These are phyloP conservation scores for Trifolium pratense DNA, from an alignment of 306 rosid genomes.

Conservation along the genomic window DNA sequence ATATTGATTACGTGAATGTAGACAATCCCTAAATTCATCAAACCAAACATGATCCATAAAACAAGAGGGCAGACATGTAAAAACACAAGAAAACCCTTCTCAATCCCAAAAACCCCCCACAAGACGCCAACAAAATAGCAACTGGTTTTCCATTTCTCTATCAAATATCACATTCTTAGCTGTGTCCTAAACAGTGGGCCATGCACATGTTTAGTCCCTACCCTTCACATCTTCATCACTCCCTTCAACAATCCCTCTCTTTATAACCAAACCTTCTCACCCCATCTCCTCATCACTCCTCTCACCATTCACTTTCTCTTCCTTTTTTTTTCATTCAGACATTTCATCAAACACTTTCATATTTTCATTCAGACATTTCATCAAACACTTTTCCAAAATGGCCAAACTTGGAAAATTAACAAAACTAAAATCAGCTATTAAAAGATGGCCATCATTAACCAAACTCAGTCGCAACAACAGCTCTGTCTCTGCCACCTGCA, in stretches of 20 bases:
- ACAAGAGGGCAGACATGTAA: slow-evolving; percentile 42
- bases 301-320: slow-evolving; percentile 9
- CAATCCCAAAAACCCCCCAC: slow-evolving; percentile 31
- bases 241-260: not conserved
- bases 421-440: slow-evolving; percentile 85
- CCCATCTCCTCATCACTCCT: slow-evolving; percentile 29
- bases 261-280: slow-evolving; percentile 57
- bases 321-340: not conserved
- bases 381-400: slow-evolving; percentile 46
- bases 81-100: slow-evolving; percentile 19
- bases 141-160: slow-evolving; percentile 48
- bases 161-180: slow-evolving; percentile 68
- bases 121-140: slow-evolving; percentile 48
- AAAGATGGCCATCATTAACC: slow-evolving; percentile 76
- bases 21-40: not conserved
- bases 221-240: not conserved
- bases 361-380: slow-evolving; percentile 5
- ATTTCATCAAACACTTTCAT: slow-evolving; percentile 2
- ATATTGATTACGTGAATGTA: not conserved
- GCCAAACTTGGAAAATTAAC: slow-evolving; percentile 77
- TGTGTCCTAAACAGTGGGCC: slow-evolving; percentile 80
- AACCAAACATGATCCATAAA: not conserved
- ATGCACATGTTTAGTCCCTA: slow-evolving; percentile 42
- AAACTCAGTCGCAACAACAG: slow-evolving; percentile 63
- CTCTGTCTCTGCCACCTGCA: slow-evolving; percentile 39